Base-by-base conservation (phyloP, 257 asterid species). In the Linderniella brevidens region DNA sequence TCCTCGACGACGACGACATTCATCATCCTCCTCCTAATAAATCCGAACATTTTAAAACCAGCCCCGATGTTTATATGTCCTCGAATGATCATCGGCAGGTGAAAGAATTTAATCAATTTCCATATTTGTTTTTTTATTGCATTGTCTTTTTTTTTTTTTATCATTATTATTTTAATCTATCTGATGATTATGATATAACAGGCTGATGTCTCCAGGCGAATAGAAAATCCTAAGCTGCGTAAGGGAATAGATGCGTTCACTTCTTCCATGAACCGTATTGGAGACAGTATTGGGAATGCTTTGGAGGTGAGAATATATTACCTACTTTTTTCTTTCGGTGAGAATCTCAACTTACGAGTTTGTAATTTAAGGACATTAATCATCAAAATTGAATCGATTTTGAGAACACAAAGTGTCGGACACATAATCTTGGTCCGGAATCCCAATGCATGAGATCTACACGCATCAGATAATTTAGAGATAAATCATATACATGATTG, bases 211-310 rank as follows among this genome's bases (percentile, higher is more conserved):
- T 55, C 68, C 11, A 52, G 61, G 54, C 76, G 65, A 53, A 35
- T 52, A 59, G 90, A 86, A 40, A 76, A 73, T 63, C 83, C 92
- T 41, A 66, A 54, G 15, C 13, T 66, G 19, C 61, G 55, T 17
- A 41, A 54, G 50, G 56, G 52, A 14, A 29, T 54, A 5, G 50
- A 68, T 9, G 58, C 80, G 16, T 55, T 86, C 44, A 51, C 92
- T 17, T 55, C 73, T 46, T 76, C 92, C 41, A 57, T 79, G 70
- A 76, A 77, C 60, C 75, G 74, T 45, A 70, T 72, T 48, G 84
- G 86, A 52, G 86, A 68, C 58, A 54, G 66, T 53, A 66, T 82
- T 48, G 86, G 90, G 43, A 80, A 71, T 62, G 86, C 92, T 9
- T 59, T 78, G 46, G 85, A 77, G 82, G 82, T 77, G 15, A 42